Evolutionary conservation across 2,329 filamentous ascomycete species (phyloP).

Genomic region (Tothia fuscella): DNA sequence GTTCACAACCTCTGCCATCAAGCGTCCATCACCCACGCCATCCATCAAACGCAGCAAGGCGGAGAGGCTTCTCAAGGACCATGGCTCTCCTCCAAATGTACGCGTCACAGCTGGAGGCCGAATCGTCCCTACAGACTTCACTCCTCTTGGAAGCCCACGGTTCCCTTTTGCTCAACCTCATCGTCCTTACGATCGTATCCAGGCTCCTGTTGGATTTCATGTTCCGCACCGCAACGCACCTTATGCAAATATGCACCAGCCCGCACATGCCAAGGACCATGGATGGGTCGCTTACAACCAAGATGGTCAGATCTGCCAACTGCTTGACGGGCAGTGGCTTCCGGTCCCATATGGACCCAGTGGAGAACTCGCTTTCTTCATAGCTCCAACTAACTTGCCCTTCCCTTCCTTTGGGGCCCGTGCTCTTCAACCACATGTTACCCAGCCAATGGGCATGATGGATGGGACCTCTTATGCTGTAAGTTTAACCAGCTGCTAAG

Average conservation of each 20-base stretch:
- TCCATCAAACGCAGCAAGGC: conserved; percentile 39
- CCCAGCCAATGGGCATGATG: conserved; percentile 1
- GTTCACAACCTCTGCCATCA: conserved; percentile 19
- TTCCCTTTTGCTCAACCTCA: background rate
- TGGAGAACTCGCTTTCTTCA: conserved; percentile 23
- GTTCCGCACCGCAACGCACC: background rate
- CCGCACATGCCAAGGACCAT: conserved; percentile 23
- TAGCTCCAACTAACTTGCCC: conserved; percentile 23
- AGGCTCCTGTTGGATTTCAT: conserved; percentile 10
- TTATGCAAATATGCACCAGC: conserved; percentile 10
- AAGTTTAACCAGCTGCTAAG: background rate
- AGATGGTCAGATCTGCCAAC: conserved; percentile 24
- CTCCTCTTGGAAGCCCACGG: conserved; percentile 7
- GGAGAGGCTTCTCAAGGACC: conserved; percentile 37
- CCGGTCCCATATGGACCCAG: conserved; percentile 21
- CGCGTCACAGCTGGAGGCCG: conserved; percentile 41
- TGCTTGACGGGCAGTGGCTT: conserved; percentile 24
- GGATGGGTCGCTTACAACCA: conserved; percentile 26
- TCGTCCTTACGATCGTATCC: conserved; percentile 3
- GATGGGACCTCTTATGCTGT: background rate
- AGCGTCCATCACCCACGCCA: conserved; percentile 35
- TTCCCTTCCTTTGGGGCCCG: conserved; percentile 6
- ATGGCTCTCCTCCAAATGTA: conserved; percentile 38
- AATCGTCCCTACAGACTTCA: conserved; percentile 36
- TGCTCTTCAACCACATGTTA: conserved; percentile 1